A percentile compares a stretch with the other conserved stretches of the same genome.
These are phyloP conservation scores for Alternaria sp. DNA, from an alignment of 2,329 filamentous ascomycete species.

Conservation along the genomic window DNA sequence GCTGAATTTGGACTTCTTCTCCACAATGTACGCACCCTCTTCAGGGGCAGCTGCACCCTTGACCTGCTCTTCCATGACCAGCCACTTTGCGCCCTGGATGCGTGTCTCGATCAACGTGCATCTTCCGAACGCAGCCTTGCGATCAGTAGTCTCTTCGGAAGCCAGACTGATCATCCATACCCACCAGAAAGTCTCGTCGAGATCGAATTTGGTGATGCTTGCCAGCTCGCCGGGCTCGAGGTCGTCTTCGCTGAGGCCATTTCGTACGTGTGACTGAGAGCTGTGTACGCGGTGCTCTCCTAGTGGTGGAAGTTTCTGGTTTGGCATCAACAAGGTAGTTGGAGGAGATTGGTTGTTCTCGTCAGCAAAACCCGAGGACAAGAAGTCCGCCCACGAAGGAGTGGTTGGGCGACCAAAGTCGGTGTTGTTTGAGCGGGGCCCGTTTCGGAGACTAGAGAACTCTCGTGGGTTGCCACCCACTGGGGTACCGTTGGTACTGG, in stretches of 20 bases:
- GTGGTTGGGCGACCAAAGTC: conserved; percentile 84
- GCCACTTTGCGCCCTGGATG: conserved; percentile 82
- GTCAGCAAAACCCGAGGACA: conserved; percentile 90
- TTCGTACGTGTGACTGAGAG: conserved; percentile 75
- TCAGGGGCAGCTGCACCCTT: conserved; percentile 87
- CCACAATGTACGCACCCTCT: conserved; percentile 86
- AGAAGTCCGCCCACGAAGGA: conserved; percentile 97
- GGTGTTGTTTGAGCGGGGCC: conserved; percentile 70
- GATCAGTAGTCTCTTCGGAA: conserved; percentile 80
- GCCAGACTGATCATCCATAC: conserved; percentile 98
- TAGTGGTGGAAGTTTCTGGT: conserved; percentile 91
- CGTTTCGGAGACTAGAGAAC: conserved; percentile 73
- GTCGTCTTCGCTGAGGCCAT: conserved; percentile 70
- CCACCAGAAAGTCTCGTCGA: conserved; percentile 99
- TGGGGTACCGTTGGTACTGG: conserved; percentile 36
- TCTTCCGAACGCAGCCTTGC: conserved; percentile 92
- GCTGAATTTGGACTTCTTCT: conserved; percentile 94
- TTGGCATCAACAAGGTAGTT: conserved; percentile 78
- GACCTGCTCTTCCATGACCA: conserved; percentile 95
- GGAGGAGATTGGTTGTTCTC: conserved; percentile 68
- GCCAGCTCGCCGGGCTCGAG: conserved; percentile 93
- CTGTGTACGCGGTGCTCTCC: conserved; percentile 75
- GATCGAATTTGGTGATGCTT: conserved; percentile 82
- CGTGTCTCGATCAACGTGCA: conserved; percentile 91
- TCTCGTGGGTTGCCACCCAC: conserved; percentile 61